phyloP scores from a whole-genome alignment of 495 filamentous ascomycete genomes.

The Hypoxylon trugodes region DNA sequence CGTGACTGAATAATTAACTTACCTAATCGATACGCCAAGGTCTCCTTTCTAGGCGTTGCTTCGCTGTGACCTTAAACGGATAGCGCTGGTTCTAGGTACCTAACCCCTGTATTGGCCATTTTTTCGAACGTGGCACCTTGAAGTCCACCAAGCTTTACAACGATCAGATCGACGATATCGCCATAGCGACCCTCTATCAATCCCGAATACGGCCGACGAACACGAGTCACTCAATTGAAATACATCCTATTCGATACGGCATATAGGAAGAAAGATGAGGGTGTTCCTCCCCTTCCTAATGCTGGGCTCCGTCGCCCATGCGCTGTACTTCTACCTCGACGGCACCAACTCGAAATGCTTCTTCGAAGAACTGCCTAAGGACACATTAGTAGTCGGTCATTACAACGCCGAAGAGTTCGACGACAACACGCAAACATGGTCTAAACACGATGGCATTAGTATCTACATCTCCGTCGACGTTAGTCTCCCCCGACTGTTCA shows the following conservation, averaged over 20 bases:
- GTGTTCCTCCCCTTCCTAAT: constrained; percentile 59
- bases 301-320: constrained; percentile 66
- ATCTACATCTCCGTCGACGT: constrained; percentile 91
- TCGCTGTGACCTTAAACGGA: too few species aligned
- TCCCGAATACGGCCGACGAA: constrained; percentile 11
- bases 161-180: neutral
- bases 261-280: constrained; percentile 52
- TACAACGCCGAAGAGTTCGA: constrained; percentile 86
- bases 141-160: constrained; percentile 28
- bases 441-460: constrained; percentile 73
- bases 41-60: neutral
- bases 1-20: constrained; percentile 1
- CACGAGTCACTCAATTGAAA: neutral
- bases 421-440: constrained; percentile 68
- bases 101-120: constrained; percentile 41
- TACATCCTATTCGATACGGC: too few species aligned
- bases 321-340: constrained; percentile 96
- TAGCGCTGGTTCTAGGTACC: constrained; percentile 22
- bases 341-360: constrained; percentile 85
- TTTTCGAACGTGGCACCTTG: constrained; percentile 61
- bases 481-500: constrained; percentile 30
- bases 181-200: neutral
- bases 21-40: constrained; percentile 8
- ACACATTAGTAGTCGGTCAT: constrained; percentile 93
- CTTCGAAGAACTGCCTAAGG: constrained; percentile 96